Evolutionary conservation across 306 rosid species (phyloP).

Genomic region (Luffa acutangula): DNA sequence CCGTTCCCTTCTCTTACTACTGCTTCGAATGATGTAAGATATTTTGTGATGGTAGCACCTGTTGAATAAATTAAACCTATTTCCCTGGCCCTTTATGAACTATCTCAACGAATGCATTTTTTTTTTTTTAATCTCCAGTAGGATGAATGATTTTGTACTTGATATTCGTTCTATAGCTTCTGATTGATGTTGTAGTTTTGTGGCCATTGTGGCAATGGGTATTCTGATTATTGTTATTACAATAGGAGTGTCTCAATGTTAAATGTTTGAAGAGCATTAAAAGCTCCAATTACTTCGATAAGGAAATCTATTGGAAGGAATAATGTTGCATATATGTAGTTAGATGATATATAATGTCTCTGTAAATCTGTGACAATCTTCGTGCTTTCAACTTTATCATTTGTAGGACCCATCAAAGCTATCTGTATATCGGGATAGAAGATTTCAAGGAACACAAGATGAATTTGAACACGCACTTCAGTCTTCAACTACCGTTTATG

Average conservation of each 20-base stretch:
- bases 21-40: background rate
- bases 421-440: conserved; percentile 79
- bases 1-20: background rate
- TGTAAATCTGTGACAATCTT: background rate
- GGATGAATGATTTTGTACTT: background rate
- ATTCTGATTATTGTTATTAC: background rate
- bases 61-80: background rate
- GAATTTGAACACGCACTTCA: conserved; percentile 70
- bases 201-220: background rate
- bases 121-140: too few species aligned
- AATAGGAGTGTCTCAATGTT: background rate
- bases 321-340: background rate
- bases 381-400: background rate
- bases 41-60: background rate
- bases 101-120: background rate
- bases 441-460: conserved; percentile 74
- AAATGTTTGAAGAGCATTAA: background rate
- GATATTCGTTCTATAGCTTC: background rate
- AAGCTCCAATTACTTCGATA: background rate
- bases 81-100: background rate
- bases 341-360: background rate
- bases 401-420: conserved; percentile 65
- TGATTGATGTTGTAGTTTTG: background rate
- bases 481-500: conserved; percentile 55
- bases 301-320: background rate